Conservation (phyloP, 2,329 filamentous ascomycete species). For the Phialophora macrospora region DNA sequence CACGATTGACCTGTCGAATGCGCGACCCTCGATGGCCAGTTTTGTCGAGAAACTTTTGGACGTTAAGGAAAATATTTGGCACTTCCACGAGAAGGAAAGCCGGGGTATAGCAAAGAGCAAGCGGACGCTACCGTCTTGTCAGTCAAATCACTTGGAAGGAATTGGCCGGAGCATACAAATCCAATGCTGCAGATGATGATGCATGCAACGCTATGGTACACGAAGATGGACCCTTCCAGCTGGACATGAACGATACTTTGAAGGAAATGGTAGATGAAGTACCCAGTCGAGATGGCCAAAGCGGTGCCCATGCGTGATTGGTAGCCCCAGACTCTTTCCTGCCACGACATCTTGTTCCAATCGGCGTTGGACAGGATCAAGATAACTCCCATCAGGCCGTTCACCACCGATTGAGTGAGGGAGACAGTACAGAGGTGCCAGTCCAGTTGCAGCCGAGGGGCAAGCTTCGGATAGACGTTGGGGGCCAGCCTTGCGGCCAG, state of each 20-base stretch:
- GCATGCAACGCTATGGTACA: neutral
- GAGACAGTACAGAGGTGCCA: constrained; percentile 2
- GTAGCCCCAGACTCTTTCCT: neutral
- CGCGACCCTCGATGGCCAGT: too few species aligned
- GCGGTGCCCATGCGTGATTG: neutral
- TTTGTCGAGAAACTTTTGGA: neutral
- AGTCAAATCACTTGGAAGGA: neutral
- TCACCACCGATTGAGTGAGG: neutral
- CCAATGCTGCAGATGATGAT: neutral
- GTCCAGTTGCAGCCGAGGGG: neutral
- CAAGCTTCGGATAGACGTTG: neutral
- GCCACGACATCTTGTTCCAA: neutral
- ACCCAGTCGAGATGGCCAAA: neutral
- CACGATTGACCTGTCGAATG: too few species aligned
- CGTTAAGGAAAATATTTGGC: neutral
- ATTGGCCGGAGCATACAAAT: neutral
- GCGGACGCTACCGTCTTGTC: neutral
- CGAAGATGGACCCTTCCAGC: neutral
- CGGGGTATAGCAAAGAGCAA: neutral
- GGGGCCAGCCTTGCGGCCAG: neutral
- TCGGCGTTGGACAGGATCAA: neutral
- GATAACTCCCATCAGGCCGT: neutral
- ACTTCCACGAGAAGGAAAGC: neutral
- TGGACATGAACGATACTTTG: neutral
- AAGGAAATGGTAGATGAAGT: constrained; percentile 1